Evolutionary conservation across 352 stramenopile genomes (phyloP).

Genomic region (Pythium periplocum): DNA sequence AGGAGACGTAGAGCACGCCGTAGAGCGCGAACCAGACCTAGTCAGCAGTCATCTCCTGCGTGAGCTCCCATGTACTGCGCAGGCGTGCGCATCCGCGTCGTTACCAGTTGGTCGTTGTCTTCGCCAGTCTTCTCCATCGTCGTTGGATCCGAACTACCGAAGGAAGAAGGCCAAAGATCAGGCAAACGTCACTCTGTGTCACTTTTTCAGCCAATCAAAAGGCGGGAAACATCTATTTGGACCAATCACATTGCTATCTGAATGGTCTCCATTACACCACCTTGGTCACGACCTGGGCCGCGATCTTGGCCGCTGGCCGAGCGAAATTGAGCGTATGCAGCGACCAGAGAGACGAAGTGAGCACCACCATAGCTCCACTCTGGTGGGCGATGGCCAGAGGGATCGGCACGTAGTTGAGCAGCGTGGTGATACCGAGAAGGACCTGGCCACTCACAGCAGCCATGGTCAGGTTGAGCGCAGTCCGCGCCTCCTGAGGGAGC

Average conservation of each 20-base stretch:
- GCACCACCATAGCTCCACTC: slow-evolving; percentile 92
- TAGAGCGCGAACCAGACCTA: slow-evolving; percentile 85
- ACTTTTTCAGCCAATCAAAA: slow-evolving; percentile 18
- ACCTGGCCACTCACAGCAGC: slow-evolving; percentile 77
- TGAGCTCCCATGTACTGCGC: not conserved
- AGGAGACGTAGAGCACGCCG: slow-evolving; percentile 72
- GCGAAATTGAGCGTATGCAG: slow-evolving; percentile 89
- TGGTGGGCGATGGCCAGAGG: slow-evolving; percentile 95
- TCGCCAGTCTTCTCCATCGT: slow-evolving; percentile 6
- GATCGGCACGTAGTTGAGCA: slow-evolving; percentile 96
- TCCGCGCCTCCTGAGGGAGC: slow-evolving; percentile 70
- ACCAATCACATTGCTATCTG: not conserved
- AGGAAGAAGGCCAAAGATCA: too few species aligned
- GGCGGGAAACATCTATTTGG: not conserved
- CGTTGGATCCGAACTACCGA: not conserved
- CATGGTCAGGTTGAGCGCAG: slow-evolving; percentile 76
- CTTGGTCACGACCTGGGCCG: slow-evolving; percentile 27
- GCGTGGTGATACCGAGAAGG: slow-evolving; percentile 94
- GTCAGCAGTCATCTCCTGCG: not conserved
- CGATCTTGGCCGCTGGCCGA: slow-evolving; percentile 38
- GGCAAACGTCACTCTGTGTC: too few species aligned
- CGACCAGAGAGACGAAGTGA: slow-evolving; percentile 90
- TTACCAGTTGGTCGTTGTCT: slow-evolving; percentile 21
- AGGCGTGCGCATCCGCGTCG: not conserved
- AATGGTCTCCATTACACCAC: slow-evolving; percentile 6